A percentile compares a stretch with the other conserved stretches of the same genome.
These are phyloP conservation scores for Metschnikowia reukaufii DNA, from an alignment of 805 yeast genomes.

Conservation along the genomic window DNA sequence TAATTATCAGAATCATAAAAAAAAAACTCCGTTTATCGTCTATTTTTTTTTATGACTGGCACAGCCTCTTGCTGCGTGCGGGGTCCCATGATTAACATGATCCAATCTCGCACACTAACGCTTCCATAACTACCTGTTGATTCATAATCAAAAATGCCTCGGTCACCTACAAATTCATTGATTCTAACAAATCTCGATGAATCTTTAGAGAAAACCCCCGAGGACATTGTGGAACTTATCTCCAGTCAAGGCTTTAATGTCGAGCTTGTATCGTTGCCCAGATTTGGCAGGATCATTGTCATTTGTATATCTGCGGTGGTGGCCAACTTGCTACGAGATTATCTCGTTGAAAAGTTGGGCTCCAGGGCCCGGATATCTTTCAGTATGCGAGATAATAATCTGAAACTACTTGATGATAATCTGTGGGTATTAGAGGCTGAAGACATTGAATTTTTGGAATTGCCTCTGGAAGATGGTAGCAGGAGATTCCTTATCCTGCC, in stretches of 20 bases:
- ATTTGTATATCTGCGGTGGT: conserved; percentile 28
- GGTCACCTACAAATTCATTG: conserved; percentile 32
- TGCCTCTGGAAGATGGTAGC: conserved; percentile 40
- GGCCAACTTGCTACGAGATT: conserved; percentile 24
- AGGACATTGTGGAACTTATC: conserved; percentile 26
- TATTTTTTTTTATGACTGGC: neutral
- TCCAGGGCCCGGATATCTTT: conserved; percentile 23
- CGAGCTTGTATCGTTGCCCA: conserved; percentile 35
- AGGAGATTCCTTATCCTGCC: conserved; percentile 45
- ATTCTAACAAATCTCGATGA: conserved; percentile 32
- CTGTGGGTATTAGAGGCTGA: conserved; percentile 17
- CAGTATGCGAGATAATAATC: conserved; percentile 36
- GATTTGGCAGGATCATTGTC: conserved; percentile 35
- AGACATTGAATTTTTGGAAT: conserved; percentile 33
- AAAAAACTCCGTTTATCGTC: too few species aligned
- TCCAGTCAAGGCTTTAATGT: conserved; percentile 24
- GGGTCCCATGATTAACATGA: neutral
- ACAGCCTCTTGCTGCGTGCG: conserved; percentile 1
- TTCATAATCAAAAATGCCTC: conserved; percentile 2
- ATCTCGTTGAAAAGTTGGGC: conserved; percentile 20
- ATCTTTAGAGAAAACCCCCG: conserved; percentile 27
- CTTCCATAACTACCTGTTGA: neutral
- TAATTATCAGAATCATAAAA: too few species aligned
- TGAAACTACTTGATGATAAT: conserved; percentile 14
- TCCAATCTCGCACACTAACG: neutral